Evolutionary conservation across 768 basidiomycete species (phyloP), one percentile per base, ranked within the genome.

Genomic region (Lactarius vividus): DNA sequence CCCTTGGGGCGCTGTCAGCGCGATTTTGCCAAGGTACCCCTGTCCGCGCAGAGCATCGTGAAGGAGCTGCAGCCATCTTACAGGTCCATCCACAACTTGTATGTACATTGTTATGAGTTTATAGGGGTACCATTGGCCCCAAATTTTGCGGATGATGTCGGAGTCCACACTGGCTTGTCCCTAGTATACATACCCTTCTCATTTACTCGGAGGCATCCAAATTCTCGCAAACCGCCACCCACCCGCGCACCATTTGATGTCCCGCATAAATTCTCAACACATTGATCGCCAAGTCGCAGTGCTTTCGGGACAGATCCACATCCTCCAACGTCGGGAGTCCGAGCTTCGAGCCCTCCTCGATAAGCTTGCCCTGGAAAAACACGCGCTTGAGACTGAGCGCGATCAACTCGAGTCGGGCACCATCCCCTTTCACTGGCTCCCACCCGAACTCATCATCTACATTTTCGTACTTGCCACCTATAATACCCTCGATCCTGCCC

Each of bases 361-460:
- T n/a, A 44, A 60, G 18, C 46, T 64, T 18, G 33, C 33, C n/a
- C 58, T 46, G 15, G 49, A 68, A 39, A 57, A 33, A 10, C 29
- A 16, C 5, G 44, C 44, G n/a, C 63, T 70, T 6, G 53, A 60
- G 29, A 35, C 10, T 3, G 42, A 65, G 49, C 61, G 55, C 61
- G 44, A 56, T 31, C 58, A 63, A 10, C 56, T 66, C 16, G 59
- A 65, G 46, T 26, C 54, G 8, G 40, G 57, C 16, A 29, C n/a
- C 33, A 53, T 64, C 35, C 63, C 63, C 13, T 63, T 68, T 37
- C 23, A 68, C 46, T 57, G 60, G 69, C 53, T 70, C 26, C 69
- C 67, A 1, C 49, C 63, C 10, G 69, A 70, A 57, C 69, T 70
- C n/a, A 63, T 70, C 57, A 56, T 62, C 20, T n/a, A 62, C 35